These are phyloP conservation scores for Chlorella ohadii DNA, from an alignment of 139 green algal genomes.

Conservation along the genomic window DNA sequence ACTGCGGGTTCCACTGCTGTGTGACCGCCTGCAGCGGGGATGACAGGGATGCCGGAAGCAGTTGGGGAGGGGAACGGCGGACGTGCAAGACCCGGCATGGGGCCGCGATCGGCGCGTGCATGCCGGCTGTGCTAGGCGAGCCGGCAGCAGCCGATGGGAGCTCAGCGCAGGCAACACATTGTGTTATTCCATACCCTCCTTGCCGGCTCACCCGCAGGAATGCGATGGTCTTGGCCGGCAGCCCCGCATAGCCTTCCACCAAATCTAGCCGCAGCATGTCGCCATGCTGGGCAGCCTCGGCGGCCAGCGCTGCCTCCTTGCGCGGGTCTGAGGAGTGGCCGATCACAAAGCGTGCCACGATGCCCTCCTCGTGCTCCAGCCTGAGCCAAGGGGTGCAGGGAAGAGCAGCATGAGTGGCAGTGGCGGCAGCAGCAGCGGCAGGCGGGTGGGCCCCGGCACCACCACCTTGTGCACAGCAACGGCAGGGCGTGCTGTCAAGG, in stretches of 20 bases:
- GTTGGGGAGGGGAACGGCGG: too few relatives aligned
- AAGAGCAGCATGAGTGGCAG: too few relatives aligned
- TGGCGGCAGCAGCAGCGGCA: neutral
- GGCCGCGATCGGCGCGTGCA: too few relatives aligned
- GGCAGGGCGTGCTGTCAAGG: too few relatives aligned
- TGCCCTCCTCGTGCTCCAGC: conserved; percentile 48
- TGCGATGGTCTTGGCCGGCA: conserved; percentile 73
- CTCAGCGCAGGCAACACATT: too few relatives aligned
- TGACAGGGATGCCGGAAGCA: neutral
- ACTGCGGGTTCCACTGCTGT: conserved; percentile 52
- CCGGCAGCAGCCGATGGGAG: too few relatives aligned
- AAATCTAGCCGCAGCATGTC: conserved; percentile 67
- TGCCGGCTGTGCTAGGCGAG: too few relatives aligned
- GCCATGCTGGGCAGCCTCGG: conserved; percentile 46
- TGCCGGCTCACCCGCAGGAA: conserved; percentile 53
- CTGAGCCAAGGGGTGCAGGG: neutral
- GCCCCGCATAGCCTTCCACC: conserved; percentile 70
- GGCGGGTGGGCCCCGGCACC: too few relatives aligned
- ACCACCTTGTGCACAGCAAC: too few relatives aligned
- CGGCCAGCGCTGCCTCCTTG: conserved; percentile 42
- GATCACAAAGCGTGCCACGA: conserved; percentile 73
- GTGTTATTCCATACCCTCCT: too few relatives aligned
- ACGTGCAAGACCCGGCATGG: neutral
- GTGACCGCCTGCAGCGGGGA: conserved; percentile 13
- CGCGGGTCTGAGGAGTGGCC: conserved; percentile 44